A percentile compares a stretch with the other conserved stretches of the same genome.
phyloP scores from a whole-genome alignment of 2,329 filamentous ascomycete species.

The Trichoderma polysporum region DNA sequence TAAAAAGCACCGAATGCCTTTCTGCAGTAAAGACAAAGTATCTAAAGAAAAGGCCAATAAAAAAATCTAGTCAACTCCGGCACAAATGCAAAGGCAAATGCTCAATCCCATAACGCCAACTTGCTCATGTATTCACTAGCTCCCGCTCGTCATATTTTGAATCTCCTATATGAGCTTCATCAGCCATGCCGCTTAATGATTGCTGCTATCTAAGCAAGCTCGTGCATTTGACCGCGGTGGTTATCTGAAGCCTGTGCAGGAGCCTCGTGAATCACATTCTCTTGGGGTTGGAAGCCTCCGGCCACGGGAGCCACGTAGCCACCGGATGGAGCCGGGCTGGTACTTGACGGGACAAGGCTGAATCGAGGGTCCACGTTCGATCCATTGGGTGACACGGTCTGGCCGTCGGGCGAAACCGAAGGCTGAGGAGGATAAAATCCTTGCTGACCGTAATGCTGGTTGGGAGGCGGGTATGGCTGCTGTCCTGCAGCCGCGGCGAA shows the following conservation, averaged over 20 bases:
- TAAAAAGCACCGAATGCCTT: background rate
- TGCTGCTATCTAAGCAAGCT: conserved; percentile 34
- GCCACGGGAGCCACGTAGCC: conserved; percentile 24
- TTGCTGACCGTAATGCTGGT: conserved; percentile 26
- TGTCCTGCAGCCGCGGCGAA: conserved; percentile 21
- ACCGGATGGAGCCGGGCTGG: conserved; percentile 24
- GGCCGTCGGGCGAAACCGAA: background rate
- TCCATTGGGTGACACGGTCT: conserved; percentile 8
- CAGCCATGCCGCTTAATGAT: background rate
- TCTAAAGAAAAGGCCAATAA: background rate
- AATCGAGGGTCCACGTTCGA: conserved; percentile 28
- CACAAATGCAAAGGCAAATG: conserved; percentile 10
- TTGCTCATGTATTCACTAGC: background rate
- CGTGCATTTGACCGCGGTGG: conserved; percentile 43
- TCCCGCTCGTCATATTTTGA: background rate
- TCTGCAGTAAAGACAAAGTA: background rate
- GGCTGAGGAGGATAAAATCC: conserved; percentile 14
- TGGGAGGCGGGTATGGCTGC: conserved; percentile 26
- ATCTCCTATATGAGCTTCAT: background rate
- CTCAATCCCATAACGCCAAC: conserved; percentile 13
- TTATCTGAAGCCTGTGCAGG: conserved; percentile 37
- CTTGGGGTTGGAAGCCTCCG: conserved; percentile 28
- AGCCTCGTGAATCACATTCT: conserved; percentile 39
- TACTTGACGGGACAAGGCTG: conserved; percentile 23
- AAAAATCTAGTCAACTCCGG: conserved; percentile 10